Percentiles rank a stretch among this genome's conserved stretches.
Conservation (phyloP, 2,329 filamentous ascomycete genomes). For the Xylaria sp. region DNA sequence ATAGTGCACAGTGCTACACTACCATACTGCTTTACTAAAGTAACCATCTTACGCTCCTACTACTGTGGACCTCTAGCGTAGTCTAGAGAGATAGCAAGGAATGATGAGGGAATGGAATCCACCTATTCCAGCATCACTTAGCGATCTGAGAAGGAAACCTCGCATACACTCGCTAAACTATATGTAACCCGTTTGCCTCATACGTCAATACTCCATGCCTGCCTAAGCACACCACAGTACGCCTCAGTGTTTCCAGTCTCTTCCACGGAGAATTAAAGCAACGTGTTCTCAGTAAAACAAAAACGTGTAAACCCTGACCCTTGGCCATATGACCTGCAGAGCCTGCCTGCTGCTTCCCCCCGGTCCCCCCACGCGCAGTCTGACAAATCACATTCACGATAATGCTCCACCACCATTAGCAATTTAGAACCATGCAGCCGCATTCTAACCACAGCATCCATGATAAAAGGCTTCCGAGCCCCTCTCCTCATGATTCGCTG, state of each 20-base stretch:
- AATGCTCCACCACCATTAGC: slow-evolving; percentile 3
- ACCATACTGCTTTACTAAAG: background rate
- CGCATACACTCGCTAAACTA: background rate
- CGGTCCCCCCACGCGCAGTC: background rate
- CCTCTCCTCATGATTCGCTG: slow-evolving; percentile 20
- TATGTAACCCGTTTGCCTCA: background rate
- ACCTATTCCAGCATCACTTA: background rate
- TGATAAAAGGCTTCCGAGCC: background rate
- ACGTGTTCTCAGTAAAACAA: slow-evolving; percentile 33
- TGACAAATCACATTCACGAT: slow-evolving; percentile 35
- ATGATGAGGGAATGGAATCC: background rate
- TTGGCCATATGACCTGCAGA: slow-evolving; percentile 26
- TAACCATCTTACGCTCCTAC: too few species aligned
- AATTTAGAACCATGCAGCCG: slow-evolving; percentile 21
- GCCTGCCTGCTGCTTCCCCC: slow-evolving; percentile 3
- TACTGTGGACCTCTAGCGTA: background rate
- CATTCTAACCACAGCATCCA: slow-evolving; percentile 24
- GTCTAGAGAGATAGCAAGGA: background rate
- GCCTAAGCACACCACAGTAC: background rate
- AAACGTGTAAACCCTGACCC: slow-evolving; percentile 11
- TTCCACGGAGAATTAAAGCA: slow-evolving; percentile 26
- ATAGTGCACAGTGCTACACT: too few species aligned
- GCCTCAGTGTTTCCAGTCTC: background rate
- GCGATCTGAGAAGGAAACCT: too few species aligned
- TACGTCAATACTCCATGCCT: background rate